Evolutionary conservation across 192 early-diverging fungal species (phyloP).

Genomic region (Mortierella hygrophila): DNA sequence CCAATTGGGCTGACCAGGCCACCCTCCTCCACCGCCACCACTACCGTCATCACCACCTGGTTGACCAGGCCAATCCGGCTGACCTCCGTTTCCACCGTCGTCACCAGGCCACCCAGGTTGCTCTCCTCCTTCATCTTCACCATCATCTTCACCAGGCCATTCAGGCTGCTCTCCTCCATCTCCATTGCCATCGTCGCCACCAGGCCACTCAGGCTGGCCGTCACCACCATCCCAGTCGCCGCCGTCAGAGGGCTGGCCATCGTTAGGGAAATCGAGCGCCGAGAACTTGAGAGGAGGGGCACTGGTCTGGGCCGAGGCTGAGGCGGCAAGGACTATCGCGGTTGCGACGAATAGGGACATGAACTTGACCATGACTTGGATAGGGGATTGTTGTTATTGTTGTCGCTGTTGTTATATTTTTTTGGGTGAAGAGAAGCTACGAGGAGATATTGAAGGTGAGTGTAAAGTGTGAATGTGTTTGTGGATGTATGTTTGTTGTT

Average conservation of each 20-base stretch:
- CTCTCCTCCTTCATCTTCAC: no score
- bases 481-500: not conserved
- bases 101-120: no score
- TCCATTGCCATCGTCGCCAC: not conserved
- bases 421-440: not conserved
- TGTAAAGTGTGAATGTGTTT: not conserved
- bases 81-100: no score
- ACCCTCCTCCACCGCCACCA: no score
- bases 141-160: no score
- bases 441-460: no score
- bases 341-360: slow-evolving; percentile 38
- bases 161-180: not conserved
- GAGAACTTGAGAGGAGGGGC: not conserved
- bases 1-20: no score
- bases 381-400: not conserved
- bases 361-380: slow-evolving; percentile 39
- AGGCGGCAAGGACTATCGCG: slow-evolving; percentile 32
- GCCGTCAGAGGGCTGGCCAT: not conserved
- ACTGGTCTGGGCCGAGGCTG: slow-evolving; percentile 24
- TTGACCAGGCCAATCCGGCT: no score
- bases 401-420: not conserved
- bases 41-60: no score
- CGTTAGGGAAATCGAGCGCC: not conserved
- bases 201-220: not conserved
- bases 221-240: not conserved